phyloP scores from a whole-genome alignment of 2,329 filamentous ascomycete genomes.

The Aspergillus amoenus region DNA sequence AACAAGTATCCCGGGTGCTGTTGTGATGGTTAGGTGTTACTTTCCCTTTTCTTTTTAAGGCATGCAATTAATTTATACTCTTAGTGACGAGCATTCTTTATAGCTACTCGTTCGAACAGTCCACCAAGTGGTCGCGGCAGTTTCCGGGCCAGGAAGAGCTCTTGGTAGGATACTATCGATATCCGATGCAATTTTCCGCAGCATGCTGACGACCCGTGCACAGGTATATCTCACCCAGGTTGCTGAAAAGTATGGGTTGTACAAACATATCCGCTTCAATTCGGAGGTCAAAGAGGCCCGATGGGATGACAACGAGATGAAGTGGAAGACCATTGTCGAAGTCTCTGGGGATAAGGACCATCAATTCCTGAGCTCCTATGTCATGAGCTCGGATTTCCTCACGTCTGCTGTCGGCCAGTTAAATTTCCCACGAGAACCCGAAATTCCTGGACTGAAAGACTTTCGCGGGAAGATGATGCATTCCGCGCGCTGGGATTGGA shows the following conservation, averaged over 20 bases:
- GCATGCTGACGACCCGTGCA: background rate
- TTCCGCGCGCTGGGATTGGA: slow-evolving; percentile 60
- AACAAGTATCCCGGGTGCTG: slow-evolving; percentile 59
- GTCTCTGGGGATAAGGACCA: slow-evolving; percentile 55
- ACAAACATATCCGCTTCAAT: slow-evolving; percentile 59
- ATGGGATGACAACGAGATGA: slow-evolving; percentile 55
- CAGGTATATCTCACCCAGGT: slow-evolving; percentile 51
- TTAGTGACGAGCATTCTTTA: slow-evolving; percentile 56
- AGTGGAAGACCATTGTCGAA: slow-evolving; percentile 53
- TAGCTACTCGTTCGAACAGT: slow-evolving; percentile 61
- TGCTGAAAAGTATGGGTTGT: slow-evolving; percentile 56
- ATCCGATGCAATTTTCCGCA: background rate
- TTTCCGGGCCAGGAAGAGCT: slow-evolving; percentile 64
- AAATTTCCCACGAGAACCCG: slow-evolving; percentile 53
- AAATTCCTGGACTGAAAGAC: slow-evolving; percentile 49
- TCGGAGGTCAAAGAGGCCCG: slow-evolving; percentile 52
- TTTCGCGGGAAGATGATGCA: slow-evolving; percentile 58
- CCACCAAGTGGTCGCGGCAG: slow-evolving; percentile 57
- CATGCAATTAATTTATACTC: background rate
- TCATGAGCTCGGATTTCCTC: slow-evolving; percentile 56
- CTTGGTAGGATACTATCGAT: slow-evolving; percentile 29
- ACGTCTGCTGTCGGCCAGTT: slow-evolving; percentile 60
- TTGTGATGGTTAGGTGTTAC: slow-evolving; percentile 46
- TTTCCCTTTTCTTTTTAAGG: background rate
- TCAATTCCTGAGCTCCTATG: slow-evolving; percentile 53